Base-by-base conservation (phyloP, 2,329 filamentous ascomycete genomes). In the Colletotrichum destructivum region DNA sequence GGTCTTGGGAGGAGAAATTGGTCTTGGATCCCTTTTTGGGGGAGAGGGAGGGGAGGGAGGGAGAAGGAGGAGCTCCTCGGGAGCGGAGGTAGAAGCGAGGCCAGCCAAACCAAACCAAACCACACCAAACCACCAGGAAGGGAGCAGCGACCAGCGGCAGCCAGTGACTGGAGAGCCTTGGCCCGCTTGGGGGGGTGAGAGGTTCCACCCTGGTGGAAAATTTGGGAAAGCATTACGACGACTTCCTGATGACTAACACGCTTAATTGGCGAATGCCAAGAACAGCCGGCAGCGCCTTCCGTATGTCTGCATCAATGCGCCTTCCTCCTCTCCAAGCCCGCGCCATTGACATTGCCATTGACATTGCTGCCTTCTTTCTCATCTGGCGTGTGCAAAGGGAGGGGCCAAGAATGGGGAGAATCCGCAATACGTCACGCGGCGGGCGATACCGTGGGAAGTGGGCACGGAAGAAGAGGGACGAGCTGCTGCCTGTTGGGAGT, bases 211-310 rank as follows among this genome's bases (percentile, higher is more conserved):
- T 49, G 44, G 52, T 40, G 57, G 51, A 69, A 71, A 71, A 63
- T 31, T 69, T 71, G 69, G 69, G 69, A 69, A 69, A 71, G 65
- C 57, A 69, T 71, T 71, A 71, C 69, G 69, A 71, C 69, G 69
- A 71, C 69, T 71, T 66, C 64, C 15, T 52, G 65, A 44, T 71
- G 69, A 71, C 69, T 71, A 71, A 71, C 26, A 55, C 38, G 21
- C 21, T 23, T 40, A n/a, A 42, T 40, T 42, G 18, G 23, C 38
- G 42, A 31, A 38, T 69, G 69, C 69, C 69, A 71, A 71, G 69
- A 71, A 46, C 59, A 35, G 40, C 35, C 69, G 69, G 69, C 69
- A 71, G 59, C 59, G 38, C 59, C 69, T 71, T 71, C 69, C 69
- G 69, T 26, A 13, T 23, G 21, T 54, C 21, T 65, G 61, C 67